Percentiles rank a stretch among this genome's conserved stretches.
These are phyloP conservation scores for Fennellomyces sp. DNA, from an alignment of 371 early-diverging fungal species.

Conservation along the genomic window DNA sequence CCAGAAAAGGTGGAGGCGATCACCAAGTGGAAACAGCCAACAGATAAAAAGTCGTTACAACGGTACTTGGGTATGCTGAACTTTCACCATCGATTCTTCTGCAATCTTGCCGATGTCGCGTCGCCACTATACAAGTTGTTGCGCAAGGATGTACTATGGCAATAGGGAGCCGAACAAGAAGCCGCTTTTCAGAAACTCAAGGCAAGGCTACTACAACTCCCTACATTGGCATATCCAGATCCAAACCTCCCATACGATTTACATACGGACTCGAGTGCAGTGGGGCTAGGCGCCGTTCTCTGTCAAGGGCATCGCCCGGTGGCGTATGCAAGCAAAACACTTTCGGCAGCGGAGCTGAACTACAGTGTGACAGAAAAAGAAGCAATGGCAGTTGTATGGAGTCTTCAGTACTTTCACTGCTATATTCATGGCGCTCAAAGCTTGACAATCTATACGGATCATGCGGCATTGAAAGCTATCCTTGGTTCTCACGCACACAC, in stretches of 20 bases:
- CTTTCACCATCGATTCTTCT: neutral
- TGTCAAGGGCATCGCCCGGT: neutral
- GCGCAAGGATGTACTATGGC: neutral
- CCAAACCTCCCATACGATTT: neutral
- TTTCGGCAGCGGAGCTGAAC: neutral
- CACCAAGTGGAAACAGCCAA: neutral
- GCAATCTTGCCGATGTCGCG: neutral
- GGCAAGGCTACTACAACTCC: neutral
- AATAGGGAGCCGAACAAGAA: neutral
- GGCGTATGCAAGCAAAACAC: neutral
- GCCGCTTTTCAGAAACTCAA: neutral
- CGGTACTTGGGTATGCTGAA: neutral
- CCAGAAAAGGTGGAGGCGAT: neutral
- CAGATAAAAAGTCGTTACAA: neutral
- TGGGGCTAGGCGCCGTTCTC: neutral
- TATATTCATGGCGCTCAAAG: neutral
- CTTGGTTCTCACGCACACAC: neutral
- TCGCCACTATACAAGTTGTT: neutral
- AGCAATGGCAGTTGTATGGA: neutral
- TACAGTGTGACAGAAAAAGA: neutral
- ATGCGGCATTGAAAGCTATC: neutral
- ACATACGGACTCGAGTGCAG: neutral
- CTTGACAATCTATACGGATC: neutral
- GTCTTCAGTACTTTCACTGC: neutral
- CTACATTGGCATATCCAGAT: neutral